Evolutionary conservation across 2,329 filamentous ascomycete genomes (phyloP), one percentile per base, ranked within the genome.

Genomic region (Hymenoscyphus repandus): DNA sequence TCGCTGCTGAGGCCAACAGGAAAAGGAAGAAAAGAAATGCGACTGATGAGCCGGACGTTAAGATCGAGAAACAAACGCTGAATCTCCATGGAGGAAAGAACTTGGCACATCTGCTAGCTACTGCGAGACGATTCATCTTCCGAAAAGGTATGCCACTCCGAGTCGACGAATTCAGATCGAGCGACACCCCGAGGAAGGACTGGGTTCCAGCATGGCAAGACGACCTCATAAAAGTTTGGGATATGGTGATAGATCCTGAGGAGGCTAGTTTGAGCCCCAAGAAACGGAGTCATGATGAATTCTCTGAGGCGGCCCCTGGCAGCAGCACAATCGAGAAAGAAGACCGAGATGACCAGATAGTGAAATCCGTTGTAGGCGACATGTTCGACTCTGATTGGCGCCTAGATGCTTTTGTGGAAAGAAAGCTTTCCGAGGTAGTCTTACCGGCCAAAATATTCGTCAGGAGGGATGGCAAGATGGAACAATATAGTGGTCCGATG

Each of bases 381-480:
- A 92, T 93, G 88, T 92, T 92, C 63, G 77, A 88, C 59, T 90
- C 86, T 0, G 71, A 77, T 50, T 93, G 88, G 89, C 77, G 72
- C 18, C 71, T 87, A 53, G 88, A 95, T 63, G 77, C 81, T 2
- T 73, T 95, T 15, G 67, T 81, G 17, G 82, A 88, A 61, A 82
- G 75, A 20, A 82, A 77, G 20, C 75, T 95, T 33, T 75, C 78
- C 13, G 70, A 87, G 33, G 86, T 88, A 43, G 73, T 79, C 51
- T 72, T 86, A 61, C 86, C 87, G 3, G 82, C 87, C 3, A 77
- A 78, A 22, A 73, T 93, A 37, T 95, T 90, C 63, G 66, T 88
- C 43, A 77, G 84, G 20, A 77, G 77, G 2, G 76, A 83, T 0
- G 82, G 85, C 39, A 76, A 81, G 36, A 73, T 93, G n/a, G 73